These are phyloP conservation scores for Filobasidium uniguttulatum DNA, from an alignment of 1,284 basidiomycete species.

Conservation along the genomic window DNA sequence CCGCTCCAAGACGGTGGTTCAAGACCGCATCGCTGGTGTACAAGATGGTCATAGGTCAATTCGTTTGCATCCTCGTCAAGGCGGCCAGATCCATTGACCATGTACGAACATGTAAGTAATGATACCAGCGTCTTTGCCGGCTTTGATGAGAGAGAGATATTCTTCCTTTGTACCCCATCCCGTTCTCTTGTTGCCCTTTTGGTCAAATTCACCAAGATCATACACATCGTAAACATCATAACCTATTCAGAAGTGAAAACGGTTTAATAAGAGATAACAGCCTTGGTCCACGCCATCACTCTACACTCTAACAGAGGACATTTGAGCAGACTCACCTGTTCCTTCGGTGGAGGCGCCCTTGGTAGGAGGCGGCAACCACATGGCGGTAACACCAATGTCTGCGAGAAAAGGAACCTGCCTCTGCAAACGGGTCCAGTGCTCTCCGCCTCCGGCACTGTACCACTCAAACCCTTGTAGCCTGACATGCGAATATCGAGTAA, in stretches of 20 bases:
- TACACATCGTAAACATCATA: constrained; percentile 49
- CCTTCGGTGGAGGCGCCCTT: constrained; percentile 20
- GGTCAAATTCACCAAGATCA: constrained; percentile 85
- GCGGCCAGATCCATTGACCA: neutral
- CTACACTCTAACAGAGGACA: too few species aligned
- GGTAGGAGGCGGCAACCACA: constrained; percentile 43
- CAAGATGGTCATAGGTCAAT: too few species aligned
- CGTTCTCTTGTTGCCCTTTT: constrained; percentile 66
- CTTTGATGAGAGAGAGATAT: constrained; percentile 51
- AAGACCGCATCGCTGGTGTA: constrained; percentile 37
- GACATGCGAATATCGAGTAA: neutral
- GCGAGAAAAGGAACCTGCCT: constrained; percentile 54
- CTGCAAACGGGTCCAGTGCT: constrained; percentile 71
- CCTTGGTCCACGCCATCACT: neutral
- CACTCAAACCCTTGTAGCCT: constrained; percentile 71
- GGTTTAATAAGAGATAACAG: neutral
- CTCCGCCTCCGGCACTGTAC: constrained; percentile 39
- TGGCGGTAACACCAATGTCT: constrained; percentile 66
- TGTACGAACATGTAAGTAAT: constrained; percentile 31
- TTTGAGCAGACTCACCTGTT: too few species aligned
- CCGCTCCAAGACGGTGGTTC: constrained; percentile 55
- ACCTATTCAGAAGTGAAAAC: constrained; percentile 27
- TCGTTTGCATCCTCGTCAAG: neutral
- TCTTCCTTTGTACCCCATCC: constrained; percentile 84
- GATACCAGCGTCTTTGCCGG: constrained; percentile 29